Conservation (phyloP, 2,329 filamentous ascomycete species). For the Huntiella decipiens region DNA sequence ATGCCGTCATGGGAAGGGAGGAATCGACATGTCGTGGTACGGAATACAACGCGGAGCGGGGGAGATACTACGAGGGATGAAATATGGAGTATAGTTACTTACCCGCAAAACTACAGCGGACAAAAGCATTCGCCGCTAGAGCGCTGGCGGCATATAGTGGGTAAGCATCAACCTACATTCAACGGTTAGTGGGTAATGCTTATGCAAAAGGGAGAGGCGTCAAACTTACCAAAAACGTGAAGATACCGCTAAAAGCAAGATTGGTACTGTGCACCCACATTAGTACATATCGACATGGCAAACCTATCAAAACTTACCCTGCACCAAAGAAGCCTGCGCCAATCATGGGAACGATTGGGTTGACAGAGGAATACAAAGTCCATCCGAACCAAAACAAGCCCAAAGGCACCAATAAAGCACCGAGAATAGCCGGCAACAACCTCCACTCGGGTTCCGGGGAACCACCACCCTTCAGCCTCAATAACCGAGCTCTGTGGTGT, state of each 20-base stretch:
- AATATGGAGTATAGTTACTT: constrained; percentile 16
- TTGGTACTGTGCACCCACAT: constrained; percentile 36
- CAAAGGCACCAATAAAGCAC: constrained; percentile 58
- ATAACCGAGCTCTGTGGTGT: constrained; percentile 33
- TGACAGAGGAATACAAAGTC: constrained; percentile 56
- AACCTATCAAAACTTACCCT: constrained; percentile 34
- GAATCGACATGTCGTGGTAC: too few species aligned
- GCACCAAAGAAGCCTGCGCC: constrained; percentile 51
- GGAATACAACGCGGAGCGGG: not conserved
- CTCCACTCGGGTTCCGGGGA: constrained; percentile 68
- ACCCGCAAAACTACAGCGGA: constrained; percentile 57
- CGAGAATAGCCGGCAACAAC: constrained; percentile 54
- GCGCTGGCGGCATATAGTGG: constrained; percentile 57
- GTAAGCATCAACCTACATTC: constrained; percentile 48
- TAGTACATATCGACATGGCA: constrained; percentile 4
- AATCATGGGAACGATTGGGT: constrained; percentile 61
- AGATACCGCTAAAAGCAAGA: constrained; percentile 65
- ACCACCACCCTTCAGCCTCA: not conserved
- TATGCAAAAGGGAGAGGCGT: not conserved
- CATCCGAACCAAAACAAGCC: constrained; percentile 81
- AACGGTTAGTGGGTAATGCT: constrained; percentile 7
- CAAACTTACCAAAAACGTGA: constrained; percentile 62
- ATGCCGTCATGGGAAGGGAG: too few species aligned
- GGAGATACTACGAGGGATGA: not conserved
- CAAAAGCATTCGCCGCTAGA: constrained; percentile 67